Percentiles rank a stretch among this genome's conserved stretches.
phyloP scores from a whole-genome alignment of 164 flowering plant species.

The Malania oleifera region DNA sequence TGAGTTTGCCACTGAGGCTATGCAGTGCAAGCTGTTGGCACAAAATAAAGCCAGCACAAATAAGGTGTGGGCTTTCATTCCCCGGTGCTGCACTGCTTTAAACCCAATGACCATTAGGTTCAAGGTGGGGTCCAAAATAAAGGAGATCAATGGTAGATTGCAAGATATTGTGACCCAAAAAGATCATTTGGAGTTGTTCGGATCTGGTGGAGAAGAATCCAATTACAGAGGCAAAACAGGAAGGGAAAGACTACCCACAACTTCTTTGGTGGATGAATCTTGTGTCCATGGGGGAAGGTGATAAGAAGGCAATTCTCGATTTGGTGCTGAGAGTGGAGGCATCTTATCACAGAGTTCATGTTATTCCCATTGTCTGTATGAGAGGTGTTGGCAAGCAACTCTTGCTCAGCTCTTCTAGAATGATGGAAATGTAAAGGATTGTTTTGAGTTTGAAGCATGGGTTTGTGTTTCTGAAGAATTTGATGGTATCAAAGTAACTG shows the following conservation, averaged over 20 bases:
- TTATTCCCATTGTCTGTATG: conserved; percentile 19
- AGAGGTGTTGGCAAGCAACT: conserved; percentile 21
- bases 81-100: too few species aligned
- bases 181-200: neutral
- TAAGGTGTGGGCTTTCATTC: too few species aligned
- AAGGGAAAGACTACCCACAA: neutral
- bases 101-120: too few species aligned
- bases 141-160: too few species aligned
- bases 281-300: conserved; percentile 20
- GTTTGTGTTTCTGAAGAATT: conserved; percentile 13
- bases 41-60: too few species aligned
- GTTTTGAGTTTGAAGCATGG: conserved; percentile 17
- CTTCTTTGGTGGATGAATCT: conserved; percentile 1
- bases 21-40: too few species aligned
- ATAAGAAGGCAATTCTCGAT: conserved; percentile 6
- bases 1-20: too few species aligned
- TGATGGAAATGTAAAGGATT: neutral
- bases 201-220: neutral
- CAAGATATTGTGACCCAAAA: neutral
- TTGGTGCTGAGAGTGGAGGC: conserved; percentile 3
- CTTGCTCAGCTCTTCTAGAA: conserved; percentile 15
- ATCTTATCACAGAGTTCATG: neutral
- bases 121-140: neutral
- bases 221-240: neutral
- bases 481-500: conserved; percentile 5